phyloP scores from a whole-genome alignment of 208 protist species.

The Polymyxa betae region DNA sequence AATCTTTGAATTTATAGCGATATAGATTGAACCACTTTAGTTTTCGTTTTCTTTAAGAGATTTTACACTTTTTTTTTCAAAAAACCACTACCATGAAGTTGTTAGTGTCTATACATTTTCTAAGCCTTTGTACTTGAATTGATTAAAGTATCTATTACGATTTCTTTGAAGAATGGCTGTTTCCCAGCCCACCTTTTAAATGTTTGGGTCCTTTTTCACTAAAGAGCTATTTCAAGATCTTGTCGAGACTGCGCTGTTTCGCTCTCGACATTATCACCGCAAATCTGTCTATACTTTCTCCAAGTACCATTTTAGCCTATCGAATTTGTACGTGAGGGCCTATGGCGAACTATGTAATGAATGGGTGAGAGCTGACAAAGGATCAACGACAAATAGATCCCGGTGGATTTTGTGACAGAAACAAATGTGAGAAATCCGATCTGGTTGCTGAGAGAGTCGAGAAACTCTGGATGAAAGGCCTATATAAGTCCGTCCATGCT shows the following conservation, averaged over 20 bases:
- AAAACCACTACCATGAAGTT: conserved; percentile 29
- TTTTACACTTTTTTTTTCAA: conserved; percentile 36
- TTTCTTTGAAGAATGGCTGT: conserved; percentile 63
- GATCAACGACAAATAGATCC: no score
- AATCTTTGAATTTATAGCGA: conserved; percentile 46
- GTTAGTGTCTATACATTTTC: conserved; percentile 53
- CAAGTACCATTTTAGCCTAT: no score
- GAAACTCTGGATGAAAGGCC: no score
- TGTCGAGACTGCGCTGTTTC: conserved; percentile 26
- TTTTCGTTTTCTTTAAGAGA: conserved; percentile 50
- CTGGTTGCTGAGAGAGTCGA: no score
- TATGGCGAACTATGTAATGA: no score
- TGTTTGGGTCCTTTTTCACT: conserved; percentile 55
- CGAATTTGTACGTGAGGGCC: no score
- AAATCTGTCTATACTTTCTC: conserved; percentile 30
- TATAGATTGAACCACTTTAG: neutral
- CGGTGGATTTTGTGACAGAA: no score
- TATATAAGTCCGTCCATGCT: no score
- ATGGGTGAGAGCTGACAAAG: no score
- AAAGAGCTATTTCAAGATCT: conserved; percentile 47
- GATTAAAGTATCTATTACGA: conserved; percentile 57
- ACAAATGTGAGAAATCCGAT: no score
- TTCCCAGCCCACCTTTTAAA: conserved; percentile 55
- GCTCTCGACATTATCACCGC: conserved; percentile 48
- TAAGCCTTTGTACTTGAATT: neutral